Base-by-base conservation (phyloP, 495 filamentous ascomycete species). In the Pyrenula massariospora region DNA sequence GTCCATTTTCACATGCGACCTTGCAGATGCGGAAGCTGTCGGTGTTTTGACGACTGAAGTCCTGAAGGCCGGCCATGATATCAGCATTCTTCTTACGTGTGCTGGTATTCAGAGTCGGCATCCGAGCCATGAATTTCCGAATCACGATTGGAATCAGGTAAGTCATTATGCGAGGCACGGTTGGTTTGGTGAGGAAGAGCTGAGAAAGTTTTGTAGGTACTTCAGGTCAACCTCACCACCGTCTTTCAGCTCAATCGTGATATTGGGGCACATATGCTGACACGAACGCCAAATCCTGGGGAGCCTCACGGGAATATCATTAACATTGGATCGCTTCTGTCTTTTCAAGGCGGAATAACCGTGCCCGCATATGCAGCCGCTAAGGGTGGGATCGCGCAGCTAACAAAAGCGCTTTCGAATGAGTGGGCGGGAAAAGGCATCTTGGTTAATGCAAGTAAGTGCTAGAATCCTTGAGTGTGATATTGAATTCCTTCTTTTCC, bases 331-430 rank as follows among this genome's bases (percentile, higher is more conserved):
- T 87, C 82, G 0, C 77, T 96, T 11, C 79, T 95, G 0, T 85
- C 85, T 47, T 96, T 94, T 79, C 91, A 96, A 63, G 91, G 92
- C 53, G 91, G 92, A 0, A 74, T 95, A 48, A 95, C 86, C 0
- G 89, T 96, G 0, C 89, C 92, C 0, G 92, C 91, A 1, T 96
- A 96, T 70, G 85, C 91, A 11, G 90, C 92, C 0, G 84, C 82
- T 62, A 96, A 96, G 69, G 91, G 90, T 23, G 91, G 87, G 2
- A 81, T 96, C 1, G 82, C 83, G 19, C 89, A 95, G 68, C 67
- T 96, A 55, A 96, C 92, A 25, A 96, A 95, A 67, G 83, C 86
- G 15, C 75, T 95, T 48, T 83, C 84, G 22, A 96, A 96, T 57
- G 88, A 94, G 68, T 96, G 91, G 91, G 80, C 86, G 2, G 68